phyloP scores from a whole-genome alignment of 768 basidiomycete species.

The Amanita thiersii region DNA sequence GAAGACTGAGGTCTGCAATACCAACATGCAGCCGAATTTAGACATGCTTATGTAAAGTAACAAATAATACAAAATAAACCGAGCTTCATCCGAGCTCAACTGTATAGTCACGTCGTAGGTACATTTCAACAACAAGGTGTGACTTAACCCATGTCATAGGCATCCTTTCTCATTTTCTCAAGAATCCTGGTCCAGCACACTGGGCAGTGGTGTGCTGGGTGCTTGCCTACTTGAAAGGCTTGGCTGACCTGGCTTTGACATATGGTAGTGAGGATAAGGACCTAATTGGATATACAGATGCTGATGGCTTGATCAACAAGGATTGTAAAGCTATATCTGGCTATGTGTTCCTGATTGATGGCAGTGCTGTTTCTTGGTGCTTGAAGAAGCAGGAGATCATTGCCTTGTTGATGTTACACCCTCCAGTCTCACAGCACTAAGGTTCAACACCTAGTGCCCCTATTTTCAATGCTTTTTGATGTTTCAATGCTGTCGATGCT shows the following conservation, averaged over 20 bases:
- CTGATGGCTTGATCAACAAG: slow-evolving; percentile 14
- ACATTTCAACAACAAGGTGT: too few relatives aligned
- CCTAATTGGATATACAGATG: slow-evolving; percentile 16
- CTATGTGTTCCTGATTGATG: slow-evolving; percentile 20
- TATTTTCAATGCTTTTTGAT: too few relatives aligned
- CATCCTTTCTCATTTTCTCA: slow-evolving; percentile 15
- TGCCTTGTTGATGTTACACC: slow-evolving; percentile 1
- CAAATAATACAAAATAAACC: too few relatives aligned
- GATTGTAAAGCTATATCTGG: slow-evolving; percentile 22
- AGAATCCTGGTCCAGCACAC: slow-evolving; percentile 17
- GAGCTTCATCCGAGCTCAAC: too few relatives aligned
- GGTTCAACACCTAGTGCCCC: too few relatives aligned
- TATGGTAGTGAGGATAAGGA: slow-evolving; percentile 10
- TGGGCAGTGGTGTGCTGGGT: slow-evolving; percentile 20
- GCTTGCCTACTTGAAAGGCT: slow-evolving; percentile 20
- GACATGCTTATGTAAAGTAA: too few relatives aligned
- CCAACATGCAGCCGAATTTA: too few relatives aligned
- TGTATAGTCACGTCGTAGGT: too few relatives aligned
- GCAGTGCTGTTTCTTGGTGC: slow-evolving; percentile 15
- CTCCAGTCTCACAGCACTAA: too few relatives aligned
- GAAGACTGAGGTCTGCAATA: too few relatives aligned
- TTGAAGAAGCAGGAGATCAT: slow-evolving; percentile 4
- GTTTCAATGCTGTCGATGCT: too few relatives aligned
- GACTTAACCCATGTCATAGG: slow-evolving; percentile 23
- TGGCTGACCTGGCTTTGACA: too few relatives aligned